Percentiles rank a stretch among this genome's conserved stretches.
phyloP scores from a whole-genome alignment of 129 eudicot genomes.

The Escallonia rubra region DNA sequence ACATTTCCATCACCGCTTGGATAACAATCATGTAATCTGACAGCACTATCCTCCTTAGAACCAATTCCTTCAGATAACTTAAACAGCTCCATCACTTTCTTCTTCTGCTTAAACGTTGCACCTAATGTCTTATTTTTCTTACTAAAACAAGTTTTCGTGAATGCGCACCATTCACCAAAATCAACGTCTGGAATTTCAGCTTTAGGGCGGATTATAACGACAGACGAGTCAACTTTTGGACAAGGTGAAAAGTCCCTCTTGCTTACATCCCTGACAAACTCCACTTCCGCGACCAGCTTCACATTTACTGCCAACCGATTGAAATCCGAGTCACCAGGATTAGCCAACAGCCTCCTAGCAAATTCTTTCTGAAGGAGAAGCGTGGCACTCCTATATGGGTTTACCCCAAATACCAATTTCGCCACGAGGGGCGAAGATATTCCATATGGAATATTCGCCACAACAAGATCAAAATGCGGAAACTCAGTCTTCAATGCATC shows the following conservation, averaged over 20 bases:
- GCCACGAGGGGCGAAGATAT: conserved; percentile 92
- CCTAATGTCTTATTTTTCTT: conserved; percentile 94
- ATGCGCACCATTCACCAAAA: conserved; percentile 91
- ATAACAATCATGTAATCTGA: conserved; percentile 6
- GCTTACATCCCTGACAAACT: conserved; percentile 84
- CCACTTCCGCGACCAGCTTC: conserved; percentile 76
- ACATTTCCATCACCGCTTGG: conserved; percentile 12
- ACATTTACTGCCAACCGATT: conserved; percentile 82
- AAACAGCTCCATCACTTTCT: conserved; percentile 66
- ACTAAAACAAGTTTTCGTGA: conserved; percentile 80
- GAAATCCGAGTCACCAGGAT: conserved; percentile 89
- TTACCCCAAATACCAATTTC: conserved; percentile 71
- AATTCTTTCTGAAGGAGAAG: conserved; percentile 92
- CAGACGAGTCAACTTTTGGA: conserved; percentile 94
- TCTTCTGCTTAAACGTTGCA: conserved; percentile 82
- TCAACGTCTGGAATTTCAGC: conserved; percentile 48
- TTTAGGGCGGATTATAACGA: conserved; percentile 62
- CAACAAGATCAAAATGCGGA: conserved; percentile 81
- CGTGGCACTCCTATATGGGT: conserved; percentile 54
- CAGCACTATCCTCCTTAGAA: conserved; percentile 10
- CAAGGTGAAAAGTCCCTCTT: conserved; percentile 73
- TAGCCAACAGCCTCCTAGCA: conserved; percentile 79
- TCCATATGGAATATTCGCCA: conserved; percentile 83
- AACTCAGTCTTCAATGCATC: conserved; percentile 86
- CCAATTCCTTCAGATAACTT: conserved; percentile 32